Evolutionary conservation across 225 moss, liverwort and hornwort genomes (phyloP).

Genomic region (Sphagnum contortum): DNA sequence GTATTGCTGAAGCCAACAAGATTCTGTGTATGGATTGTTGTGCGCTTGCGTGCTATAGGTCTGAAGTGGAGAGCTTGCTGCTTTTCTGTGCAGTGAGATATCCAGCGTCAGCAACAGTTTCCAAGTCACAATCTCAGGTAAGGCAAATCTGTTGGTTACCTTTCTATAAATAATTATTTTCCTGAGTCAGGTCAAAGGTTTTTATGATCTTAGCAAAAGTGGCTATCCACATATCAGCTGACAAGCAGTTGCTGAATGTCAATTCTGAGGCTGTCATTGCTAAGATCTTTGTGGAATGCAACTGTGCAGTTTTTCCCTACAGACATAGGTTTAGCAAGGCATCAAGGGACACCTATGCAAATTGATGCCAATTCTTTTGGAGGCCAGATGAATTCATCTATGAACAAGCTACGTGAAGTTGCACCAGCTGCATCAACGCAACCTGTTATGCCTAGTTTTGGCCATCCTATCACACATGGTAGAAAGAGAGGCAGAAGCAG

Average conservation of each 20-base stretch:
- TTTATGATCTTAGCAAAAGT: too few species aligned
- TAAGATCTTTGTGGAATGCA: background rate
- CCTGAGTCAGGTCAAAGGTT: too few species aligned
- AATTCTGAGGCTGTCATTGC: background rate
- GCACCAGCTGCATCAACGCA: constrained; percentile 12
- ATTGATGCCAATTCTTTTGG: constrained; percentile 1
- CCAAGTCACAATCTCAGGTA: too few species aligned
- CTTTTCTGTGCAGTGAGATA: too few species aligned
- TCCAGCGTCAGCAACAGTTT: too few species aligned
- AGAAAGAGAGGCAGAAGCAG: constrained; percentile 14
- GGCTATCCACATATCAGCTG: background rate
- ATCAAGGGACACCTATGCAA: constrained; percentile 7
- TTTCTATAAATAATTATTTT: too few species aligned
- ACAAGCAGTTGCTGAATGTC: background rate
- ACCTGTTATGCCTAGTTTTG: constrained; percentile 5
- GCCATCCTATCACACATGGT: constrained; percentile 10
- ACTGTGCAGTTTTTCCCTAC: constrained; percentile 6
- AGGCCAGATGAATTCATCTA: background rate
- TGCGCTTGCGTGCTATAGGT: background rate
- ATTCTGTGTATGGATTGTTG: too few species aligned
- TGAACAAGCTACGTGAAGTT: constrained; percentile 10
- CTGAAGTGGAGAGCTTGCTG: constrained; percentile 1
- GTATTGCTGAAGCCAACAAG: too few species aligned
- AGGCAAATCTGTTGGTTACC: too few species aligned
- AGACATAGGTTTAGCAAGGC: constrained; percentile 7